Conservation (phyloP, 2,329 filamentous ascomycete genomes). For the Nannizzia gypsea region DNA sequence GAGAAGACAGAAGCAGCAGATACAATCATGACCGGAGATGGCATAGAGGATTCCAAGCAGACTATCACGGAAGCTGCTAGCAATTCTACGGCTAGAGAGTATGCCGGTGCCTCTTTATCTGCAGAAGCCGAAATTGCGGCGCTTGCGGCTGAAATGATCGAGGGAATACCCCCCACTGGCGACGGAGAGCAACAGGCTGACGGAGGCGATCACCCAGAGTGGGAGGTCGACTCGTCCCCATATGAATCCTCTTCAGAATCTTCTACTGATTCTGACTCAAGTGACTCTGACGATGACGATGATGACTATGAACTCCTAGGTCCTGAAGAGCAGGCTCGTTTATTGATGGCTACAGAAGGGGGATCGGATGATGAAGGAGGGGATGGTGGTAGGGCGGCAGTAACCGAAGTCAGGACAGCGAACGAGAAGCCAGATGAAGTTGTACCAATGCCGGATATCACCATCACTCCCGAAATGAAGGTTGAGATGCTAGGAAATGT, state of each 20-base stretch:
- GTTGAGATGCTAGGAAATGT: conserved; percentile 65
- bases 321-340: conserved; percentile 68
- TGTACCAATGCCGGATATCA: conserved; percentile 63
- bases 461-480: conserved; percentile 63
- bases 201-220: conserved; percentile 51
- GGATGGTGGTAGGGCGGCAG: conserved; percentile 34
- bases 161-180: conserved; percentile 4
- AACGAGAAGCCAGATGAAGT: conserved; percentile 60
- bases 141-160: background rate
- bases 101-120: background rate
- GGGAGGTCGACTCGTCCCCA: conserved; percentile 70
- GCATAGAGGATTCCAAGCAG: background rate
- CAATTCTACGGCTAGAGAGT: background rate
- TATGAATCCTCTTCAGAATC: conserved; percentile 51
- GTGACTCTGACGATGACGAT: conserved; percentile 46
- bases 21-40: background rate
- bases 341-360: conserved; percentile 72
- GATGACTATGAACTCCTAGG: conserved; percentile 60
- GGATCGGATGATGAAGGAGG: conserved; percentile 72
- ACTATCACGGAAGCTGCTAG: background rate
- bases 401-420: conserved; percentile 56
- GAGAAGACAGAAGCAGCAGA: background rate
- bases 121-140: conserved; percentile 2
- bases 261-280: conserved; percentile 46
- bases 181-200: conserved; percentile 11